Base-by-base conservation (phyloP, 1,139 yeast species). In the Geotrichum bryndzae region DNA sequence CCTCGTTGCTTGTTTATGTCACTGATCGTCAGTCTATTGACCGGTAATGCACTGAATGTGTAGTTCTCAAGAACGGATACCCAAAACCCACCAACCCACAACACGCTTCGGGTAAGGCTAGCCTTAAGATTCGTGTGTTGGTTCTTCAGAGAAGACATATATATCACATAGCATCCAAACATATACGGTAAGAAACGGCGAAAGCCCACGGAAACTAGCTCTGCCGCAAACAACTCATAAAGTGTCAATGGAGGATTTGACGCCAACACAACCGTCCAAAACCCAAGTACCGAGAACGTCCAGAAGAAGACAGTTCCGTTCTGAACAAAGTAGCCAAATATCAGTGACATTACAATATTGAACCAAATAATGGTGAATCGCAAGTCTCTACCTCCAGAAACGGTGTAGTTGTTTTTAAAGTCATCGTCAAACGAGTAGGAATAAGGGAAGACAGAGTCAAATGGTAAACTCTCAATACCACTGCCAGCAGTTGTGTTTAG, bases 81-180 rank as follows among this genome's bases (percentile, higher is more conserved):
- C 96, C 96, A 90, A 69, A 88, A 88, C 5, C 87, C 79, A 0
- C 92, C 88, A 66, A 88, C 87, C 94, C 96, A 92, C 52, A 86
- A 71, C 0, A 87, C 52, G 0, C 84, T 68, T 61, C 89, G 81
- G 58, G 84, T 80, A 25, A 90, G 64, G 46, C 72, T 68, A 15
- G 77, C 78, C 27, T 66, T 64, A 60, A 70, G 64, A 18, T 66
- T 68, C 1, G 60, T 46, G 54, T 77, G 67, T 62, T 71, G 74
- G 13, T 73, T 75, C 51, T 67, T 63, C 25, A 82, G 79, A 0
- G 90, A 80, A 54, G 77, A 73, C 53, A 75, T 78, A 90, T 96
- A 91, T n/a, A 92, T 74, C 0, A 85, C 87, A 67, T 85, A 87
- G 8, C 89, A 77, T 1, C 88, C 83, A 69, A 90, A 87, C 62